Conservation (phyloP, 257 asterid species). For the Solanum neorickii region DNA sequence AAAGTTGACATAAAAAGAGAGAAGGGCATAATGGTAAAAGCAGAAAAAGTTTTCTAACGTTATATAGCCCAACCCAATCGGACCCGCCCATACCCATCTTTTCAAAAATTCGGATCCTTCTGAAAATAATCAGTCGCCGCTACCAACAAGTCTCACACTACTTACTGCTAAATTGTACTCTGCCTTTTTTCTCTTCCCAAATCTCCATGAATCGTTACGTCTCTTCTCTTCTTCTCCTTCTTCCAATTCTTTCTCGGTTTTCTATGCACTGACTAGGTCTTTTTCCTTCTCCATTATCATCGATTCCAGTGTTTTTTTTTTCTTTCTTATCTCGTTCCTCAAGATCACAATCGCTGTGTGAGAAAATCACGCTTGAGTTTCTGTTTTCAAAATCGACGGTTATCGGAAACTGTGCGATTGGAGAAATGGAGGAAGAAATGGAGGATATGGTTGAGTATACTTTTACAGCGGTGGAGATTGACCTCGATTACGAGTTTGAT, state of each 20-base stretch:
- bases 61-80: constrained; percentile 1
- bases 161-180: neutral
- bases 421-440: constrained; percentile 50
- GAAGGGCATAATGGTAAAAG: constrained; percentile 19
- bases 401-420: neutral
- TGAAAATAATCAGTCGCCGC: constrained; percentile 8
- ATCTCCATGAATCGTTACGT: constrained; percentile 31
- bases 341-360: neutral
- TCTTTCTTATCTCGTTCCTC: neutral
- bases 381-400: neutral
- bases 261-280: neutral
- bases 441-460: constrained; percentile 38
- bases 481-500: constrained; percentile 87
- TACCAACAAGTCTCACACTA: neutral
- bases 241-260: constrained; percentile 9
- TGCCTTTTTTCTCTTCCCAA: constrained; percentile 2
- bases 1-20: neutral
- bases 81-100: constrained; percentile 26
- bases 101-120: constrained; percentile 51
- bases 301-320: neutral
- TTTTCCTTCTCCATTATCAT: neutral
- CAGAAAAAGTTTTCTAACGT: constrained; percentile 15
- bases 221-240: constrained; percentile 10
- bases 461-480: constrained; percentile 73
- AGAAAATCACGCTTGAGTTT: neutral